Evolutionary conservation across 2,329 filamentous ascomycete genomes (phyloP), one percentile per base, ranked within the genome.

Genomic region (Diaporthe sp.): DNA sequence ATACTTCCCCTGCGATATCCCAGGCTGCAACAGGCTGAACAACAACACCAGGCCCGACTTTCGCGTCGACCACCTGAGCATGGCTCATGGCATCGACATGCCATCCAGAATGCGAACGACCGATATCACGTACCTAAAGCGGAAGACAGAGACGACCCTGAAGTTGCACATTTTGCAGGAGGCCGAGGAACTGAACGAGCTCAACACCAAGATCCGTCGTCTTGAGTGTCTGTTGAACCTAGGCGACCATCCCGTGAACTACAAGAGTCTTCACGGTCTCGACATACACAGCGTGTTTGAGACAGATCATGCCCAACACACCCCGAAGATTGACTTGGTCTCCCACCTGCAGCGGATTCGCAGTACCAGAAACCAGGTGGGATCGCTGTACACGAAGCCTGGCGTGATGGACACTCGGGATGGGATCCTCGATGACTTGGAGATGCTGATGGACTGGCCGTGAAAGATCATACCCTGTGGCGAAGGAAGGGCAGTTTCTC

Each of bases 251-350:
- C n/a, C n/a, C n/a, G n/a, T n/a, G n/a, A n/a, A n/a, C n/a, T n/a
- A n/a, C 25, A 6, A 10, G 3, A 62, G 59, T 15, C 19, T 15
- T 1, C 59, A 62, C n/a, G n/a, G 37, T 4, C 22, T 62, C 15
- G 15, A 62, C 22, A 2, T 28, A 7, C 4, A 2, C 2, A 46
- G 25, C 0, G 4, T 2, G 0, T 62, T 44, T 8, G 3, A 19
- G n/a, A 44, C 39, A 3, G 4, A n/a, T 8, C 3, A 13, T 10
- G 12, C 8, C 17, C 15, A 0, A 4, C 4, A 31, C 3, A 15
- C 25, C 1, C 2, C 2, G 0, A 31, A n/a, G 1, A 65, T 46
- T 15, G 2, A 0, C 0, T 22, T 46, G 25, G 25, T 46, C 0
- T 9, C 25, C 1, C 7, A 46, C 25, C 37, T 65, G 8, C 39